phyloP scores from a whole-genome alignment of 139 green algal genomes.

The Coelastrella sp. region DNA sequence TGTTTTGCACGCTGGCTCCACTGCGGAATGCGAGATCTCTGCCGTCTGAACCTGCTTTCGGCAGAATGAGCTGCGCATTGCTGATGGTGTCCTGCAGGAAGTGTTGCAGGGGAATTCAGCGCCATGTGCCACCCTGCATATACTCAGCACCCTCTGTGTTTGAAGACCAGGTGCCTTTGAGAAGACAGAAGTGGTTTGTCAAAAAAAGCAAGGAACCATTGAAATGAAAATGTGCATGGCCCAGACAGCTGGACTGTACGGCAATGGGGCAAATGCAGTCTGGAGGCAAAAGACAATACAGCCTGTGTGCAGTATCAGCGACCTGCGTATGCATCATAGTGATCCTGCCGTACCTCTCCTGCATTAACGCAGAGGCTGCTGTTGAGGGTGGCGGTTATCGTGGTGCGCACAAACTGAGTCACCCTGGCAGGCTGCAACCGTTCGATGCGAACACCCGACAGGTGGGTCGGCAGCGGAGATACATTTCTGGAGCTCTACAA shows the following conservation, averaged over 20 bases:
- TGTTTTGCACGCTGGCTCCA: slow-evolving; percentile 15
- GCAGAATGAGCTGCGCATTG: slow-evolving; percentile 33
- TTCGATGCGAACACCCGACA: background rate
- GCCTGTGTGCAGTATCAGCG: no score
- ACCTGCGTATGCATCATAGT: no score
- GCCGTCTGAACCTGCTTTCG: slow-evolving; percentile 3
- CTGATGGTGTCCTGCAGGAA: background rate
- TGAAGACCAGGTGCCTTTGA: no score
- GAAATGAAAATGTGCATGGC: no score
- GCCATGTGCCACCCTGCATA: no score
- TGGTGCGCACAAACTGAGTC: slow-evolving; percentile 33
- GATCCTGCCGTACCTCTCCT: slow-evolving; percentile 31
- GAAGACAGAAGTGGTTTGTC: no score
- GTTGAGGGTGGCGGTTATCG: slow-evolving; percentile 32
- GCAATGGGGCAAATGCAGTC: no score
- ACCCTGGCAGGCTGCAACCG: slow-evolving; percentile 16
- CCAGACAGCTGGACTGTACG: no score
- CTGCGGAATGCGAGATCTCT: slow-evolving; percentile 4
- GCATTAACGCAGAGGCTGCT: slow-evolving; percentile 9
- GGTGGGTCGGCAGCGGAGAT: background rate
- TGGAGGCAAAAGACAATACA: no score
- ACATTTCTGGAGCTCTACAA: background rate
- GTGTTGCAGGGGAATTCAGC: background rate
- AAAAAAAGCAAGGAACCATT: no score
- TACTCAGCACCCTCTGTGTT: no score